Evolutionary conservation across 1,139 yeast genomes (phyloP), one percentile per base, ranked within the genome.

Genomic region (Nakaseomyces uthaithaninus): DNA sequence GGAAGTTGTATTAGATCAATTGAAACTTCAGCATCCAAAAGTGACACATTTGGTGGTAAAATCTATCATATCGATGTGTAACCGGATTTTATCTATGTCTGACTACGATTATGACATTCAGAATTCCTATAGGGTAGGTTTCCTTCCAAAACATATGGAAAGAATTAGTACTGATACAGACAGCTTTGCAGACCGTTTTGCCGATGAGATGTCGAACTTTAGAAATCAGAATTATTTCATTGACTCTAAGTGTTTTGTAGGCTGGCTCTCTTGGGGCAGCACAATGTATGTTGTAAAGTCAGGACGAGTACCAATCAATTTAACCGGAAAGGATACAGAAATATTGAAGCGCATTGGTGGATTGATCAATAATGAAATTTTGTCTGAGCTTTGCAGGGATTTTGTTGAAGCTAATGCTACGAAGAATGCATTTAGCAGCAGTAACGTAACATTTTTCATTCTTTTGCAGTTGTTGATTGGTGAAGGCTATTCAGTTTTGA

Each of bases 231-330:
- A 55, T 1, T 81, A 66, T 52, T 81, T 63, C 49, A 65, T 80
- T 46, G 91, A 82, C 53, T 68, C 69, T 24, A 73, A 71, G 41
- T 65, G 72, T 2, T 69, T 66, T 54, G 63, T 66, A 10, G 95
- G 96, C 0, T 84, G 93, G 80, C 62, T 84, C 14, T 80, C 81
- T 39, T 86, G 96, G 95, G 85, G 80, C 14, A 63, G 73, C 9
- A 48, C 63, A 0, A 57, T 84, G 62, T 57, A 62, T 24, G 93
- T 74, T 1, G 43, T 58, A 3, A 47, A 48, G 6, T 30, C 54
- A 10, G 40, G 42, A 2, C 46, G 60, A 4, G 49, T 55, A 7
- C 60, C 63, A 1, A 49, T 72, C 23, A 53, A 62, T 9, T 63
- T 75, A 27, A 59, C 57, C 3, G 65, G 62, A 1, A 42, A 53